Percentiles rank a stretch among this genome's conserved stretches.
Evolutionary conservation across 2,329 filamentous ascomycete species (phyloP).

Genomic region (Fonsecaea nubica): DNA sequence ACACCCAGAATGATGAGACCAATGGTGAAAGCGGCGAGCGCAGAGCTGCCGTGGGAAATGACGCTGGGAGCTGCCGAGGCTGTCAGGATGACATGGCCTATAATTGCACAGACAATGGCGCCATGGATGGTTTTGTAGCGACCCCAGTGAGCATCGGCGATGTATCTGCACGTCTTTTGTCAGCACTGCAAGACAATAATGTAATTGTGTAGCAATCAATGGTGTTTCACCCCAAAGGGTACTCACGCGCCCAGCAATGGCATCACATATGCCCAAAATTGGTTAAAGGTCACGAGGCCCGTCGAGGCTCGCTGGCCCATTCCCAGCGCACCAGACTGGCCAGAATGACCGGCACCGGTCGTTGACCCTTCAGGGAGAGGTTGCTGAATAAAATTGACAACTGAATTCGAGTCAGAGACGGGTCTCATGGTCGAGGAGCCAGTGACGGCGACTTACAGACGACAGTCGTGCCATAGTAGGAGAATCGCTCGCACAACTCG

Average conservation of each 20-base stretch:
- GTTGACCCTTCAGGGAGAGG: conserved; percentile 61
- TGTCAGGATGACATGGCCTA: conserved; percentile 71
- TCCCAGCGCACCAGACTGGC: conserved; percentile 63
- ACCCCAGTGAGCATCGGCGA: conserved; percentile 73
- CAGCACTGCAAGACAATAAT: neutral
- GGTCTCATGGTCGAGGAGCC: conserved; percentile 62
- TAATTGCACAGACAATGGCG: conserved; percentile 67
- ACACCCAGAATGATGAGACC: conserved; percentile 73
- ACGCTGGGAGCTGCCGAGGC: conserved; percentile 68
- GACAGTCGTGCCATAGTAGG: conserved; percentile 40
- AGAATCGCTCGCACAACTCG: conserved; percentile 41
- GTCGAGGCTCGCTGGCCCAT: conserved; percentile 65
- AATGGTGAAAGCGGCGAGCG: conserved; percentile 69
- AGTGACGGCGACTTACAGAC: conserved; percentile 26
- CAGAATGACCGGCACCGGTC: conserved; percentile 60
- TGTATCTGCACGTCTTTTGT: conserved; percentile 43
- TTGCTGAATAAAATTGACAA: conserved; percentile 68
- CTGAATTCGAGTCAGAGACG: conserved; percentile 43
- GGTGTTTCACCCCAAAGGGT: neutral
- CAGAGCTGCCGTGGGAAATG: conserved; percentile 62
- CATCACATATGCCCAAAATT: conserved; percentile 68
- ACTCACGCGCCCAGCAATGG: conserved; percentile 60
- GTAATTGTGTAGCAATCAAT: neutral
- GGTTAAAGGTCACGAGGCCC: conserved; percentile 61
- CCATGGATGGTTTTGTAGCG: conserved; percentile 74